phyloP scores from a whole-genome alignment of 73 alveolate species.

The Paramecium caudatum region DNA sequence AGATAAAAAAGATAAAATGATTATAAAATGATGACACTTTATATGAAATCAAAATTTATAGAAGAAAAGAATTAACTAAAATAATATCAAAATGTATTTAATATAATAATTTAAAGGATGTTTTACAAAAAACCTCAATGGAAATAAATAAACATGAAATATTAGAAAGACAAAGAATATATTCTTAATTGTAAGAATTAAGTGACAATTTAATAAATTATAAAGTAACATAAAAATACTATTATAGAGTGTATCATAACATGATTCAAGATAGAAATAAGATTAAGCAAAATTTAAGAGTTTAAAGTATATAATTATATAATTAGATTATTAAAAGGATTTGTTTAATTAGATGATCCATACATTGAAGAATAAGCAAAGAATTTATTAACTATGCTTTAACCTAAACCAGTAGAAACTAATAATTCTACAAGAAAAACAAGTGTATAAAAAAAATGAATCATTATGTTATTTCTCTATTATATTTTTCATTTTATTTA shows the following conservation, averaged over 20 bases:
- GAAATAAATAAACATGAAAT: constrained; percentile 49
- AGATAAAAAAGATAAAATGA: constrained; percentile 55
- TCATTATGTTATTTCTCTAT: neutral
- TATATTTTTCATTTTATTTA: neutral
- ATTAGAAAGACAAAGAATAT: constrained; percentile 44
- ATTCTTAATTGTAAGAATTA: constrained; percentile 44
- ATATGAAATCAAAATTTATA: constrained; percentile 38
- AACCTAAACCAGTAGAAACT: constrained; percentile 33
- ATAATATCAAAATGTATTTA: constrained; percentile 23
- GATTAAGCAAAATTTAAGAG: constrained; percentile 59
- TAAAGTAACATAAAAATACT: neutral
- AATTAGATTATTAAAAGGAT: neutral
- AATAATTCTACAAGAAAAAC: neutral
- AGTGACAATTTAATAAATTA: constrained; percentile 43
- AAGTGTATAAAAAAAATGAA: constrained; percentile 44
- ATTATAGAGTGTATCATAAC: constrained; percentile 38
- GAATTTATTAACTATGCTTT: neutral
- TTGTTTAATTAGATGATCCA: constrained; percentile 10
- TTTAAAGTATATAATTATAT: neutral
- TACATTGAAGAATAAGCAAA: neutral
- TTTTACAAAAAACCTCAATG: constrained; percentile 36
- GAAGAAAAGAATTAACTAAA: constrained; percentile 50
- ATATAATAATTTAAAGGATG: neutral
- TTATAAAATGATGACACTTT: constrained; percentile 41
- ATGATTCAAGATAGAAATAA: constrained; percentile 15